Percentiles rank a stretch among this genome's conserved stretches.
Evolutionary conservation across 2,329 filamentous ascomycete genomes (phyloP).

Genomic region (Cordyceps farinosa): DNA sequence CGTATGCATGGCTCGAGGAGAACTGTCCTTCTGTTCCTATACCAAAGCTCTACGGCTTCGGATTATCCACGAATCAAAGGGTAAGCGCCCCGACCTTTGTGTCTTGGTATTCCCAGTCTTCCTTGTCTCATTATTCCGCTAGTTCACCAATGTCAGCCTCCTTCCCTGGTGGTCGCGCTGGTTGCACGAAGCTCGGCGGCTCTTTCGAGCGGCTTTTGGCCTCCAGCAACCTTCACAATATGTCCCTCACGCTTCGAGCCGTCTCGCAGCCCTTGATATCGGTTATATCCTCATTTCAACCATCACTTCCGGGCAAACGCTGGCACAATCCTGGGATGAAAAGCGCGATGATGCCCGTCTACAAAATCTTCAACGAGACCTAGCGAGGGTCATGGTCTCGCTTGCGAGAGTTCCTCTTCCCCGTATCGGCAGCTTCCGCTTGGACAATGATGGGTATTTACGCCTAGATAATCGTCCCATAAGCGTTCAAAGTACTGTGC

Average conservation of each 20-base stretch:
- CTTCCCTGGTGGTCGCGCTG: constrained; percentile 7
- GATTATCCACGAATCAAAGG: constrained; percentile 13
- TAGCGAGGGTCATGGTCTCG: constrained; percentile 26
- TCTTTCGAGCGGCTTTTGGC: neutral
- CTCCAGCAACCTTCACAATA: constrained; percentile 3
- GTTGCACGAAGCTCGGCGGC: neutral
- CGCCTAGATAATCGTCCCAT: constrained; percentile 35
- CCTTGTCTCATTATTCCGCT: neutral
- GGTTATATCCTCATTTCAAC: neutral
- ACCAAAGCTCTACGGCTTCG: constrained; percentile 25
- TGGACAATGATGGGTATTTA: constrained; percentile 28
- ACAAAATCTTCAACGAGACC: constrained; percentile 17
- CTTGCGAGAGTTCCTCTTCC: constrained; percentile 26
- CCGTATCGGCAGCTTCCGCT: constrained; percentile 28
- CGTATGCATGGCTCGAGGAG: constrained; percentile 37
- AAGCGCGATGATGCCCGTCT: constrained; percentile 3
- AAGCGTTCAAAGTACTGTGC: constrained; percentile 28
- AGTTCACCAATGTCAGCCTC: constrained; percentile 1
- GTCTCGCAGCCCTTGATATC: neutral
- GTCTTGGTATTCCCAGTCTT: too few relatives aligned
- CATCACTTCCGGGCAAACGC: constrained; percentile 17
- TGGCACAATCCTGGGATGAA: constrained; percentile 22
- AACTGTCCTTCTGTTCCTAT: constrained; percentile 36
- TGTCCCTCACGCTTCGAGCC: neutral
- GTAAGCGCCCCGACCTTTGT: too few relatives aligned